phyloP scores from a whole-genome alignment of 2,329 filamentous ascomycete genomes.

The Fusarium chaquense region DNA sequence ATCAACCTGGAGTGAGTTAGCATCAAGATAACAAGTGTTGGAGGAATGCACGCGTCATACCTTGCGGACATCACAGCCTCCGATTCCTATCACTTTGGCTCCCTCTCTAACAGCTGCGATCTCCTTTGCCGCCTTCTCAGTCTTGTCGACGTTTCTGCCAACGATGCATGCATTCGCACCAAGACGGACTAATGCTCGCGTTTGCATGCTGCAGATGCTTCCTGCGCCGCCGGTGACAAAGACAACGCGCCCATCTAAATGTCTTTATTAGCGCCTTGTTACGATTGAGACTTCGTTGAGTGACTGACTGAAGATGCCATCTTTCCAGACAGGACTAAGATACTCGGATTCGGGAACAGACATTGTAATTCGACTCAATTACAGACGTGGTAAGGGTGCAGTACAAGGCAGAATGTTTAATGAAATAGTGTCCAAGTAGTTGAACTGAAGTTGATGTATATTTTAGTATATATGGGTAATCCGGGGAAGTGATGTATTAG shows the following conservation, averaged over 20 bases:
- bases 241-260: conserved; percentile 82
- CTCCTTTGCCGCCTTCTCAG: conserved; percentile 80
- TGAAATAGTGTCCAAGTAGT: not conserved
- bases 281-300: not conserved
- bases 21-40: not conserved
- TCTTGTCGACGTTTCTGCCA: conserved; percentile 90
- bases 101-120: conserved; percentile 83
- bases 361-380: conserved; percentile 61
- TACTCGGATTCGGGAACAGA: conserved; percentile 78
- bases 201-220: conserved; percentile 93
- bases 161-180: conserved; percentile 95
- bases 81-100: conserved; percentile 87
- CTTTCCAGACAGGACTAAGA: conserved; percentile 84
- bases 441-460: not conserved
- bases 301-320: conserved; percentile 83
- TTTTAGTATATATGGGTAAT: not conserved
- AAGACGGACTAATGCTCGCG: conserved; percentile 88
- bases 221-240: conserved; percentile 97
- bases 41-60: conserved; percentile 52
- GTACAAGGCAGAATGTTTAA: not conserved
- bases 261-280: conserved; percentile 5
- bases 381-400: not conserved
- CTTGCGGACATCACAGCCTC: conserved; percentile 81
- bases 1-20: conserved; percentile 44
- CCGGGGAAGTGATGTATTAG: not conserved